phyloP scores from a whole-genome alignment of 345 rosid species.

The Streptanthus diversifolius region DNA sequence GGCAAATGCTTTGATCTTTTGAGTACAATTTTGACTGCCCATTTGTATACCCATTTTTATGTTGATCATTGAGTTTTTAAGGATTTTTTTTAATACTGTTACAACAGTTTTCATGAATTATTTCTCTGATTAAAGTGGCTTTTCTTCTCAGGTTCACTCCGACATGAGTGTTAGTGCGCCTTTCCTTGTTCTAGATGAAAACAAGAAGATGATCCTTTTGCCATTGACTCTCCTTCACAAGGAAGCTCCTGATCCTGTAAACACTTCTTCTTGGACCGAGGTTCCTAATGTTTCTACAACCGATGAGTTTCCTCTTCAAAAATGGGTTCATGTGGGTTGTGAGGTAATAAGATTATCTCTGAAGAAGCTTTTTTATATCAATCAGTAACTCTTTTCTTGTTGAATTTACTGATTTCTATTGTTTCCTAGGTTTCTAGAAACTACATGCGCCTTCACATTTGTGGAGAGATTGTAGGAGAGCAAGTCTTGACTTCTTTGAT shows the following conservation, averaged over 20 bases:
- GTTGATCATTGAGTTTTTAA: background rate
- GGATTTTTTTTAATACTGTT: background rate
- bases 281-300: slow-evolving; percentile 41
- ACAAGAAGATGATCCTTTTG: slow-evolving; percentile 53
- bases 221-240: slow-evolving; percentile 43
- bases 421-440: slow-evolving; percentile 47
- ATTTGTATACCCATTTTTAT: background rate
- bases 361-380: background rate
- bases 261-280: slow-evolving; percentile 39
- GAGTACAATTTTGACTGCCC: background rate
- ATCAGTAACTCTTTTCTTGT: background rate
- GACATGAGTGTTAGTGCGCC: slow-evolving; percentile 48
- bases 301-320: slow-evolving; percentile 48
- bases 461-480: slow-evolving; percentile 61
- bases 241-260: slow-evolving; percentile 44
- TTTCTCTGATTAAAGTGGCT: background rate
- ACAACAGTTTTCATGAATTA: background rate
- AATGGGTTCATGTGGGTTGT: slow-evolving; percentile 77
- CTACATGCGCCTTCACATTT: slow-evolving; percentile 50
- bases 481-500: slow-evolving; percentile 38
- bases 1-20: slow-evolving; percentile 7
- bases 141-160: slow-evolving; percentile 43
- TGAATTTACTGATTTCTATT: background rate
- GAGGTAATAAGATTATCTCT: slow-evolving; percentile 41
- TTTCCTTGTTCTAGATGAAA: slow-evolving; percentile 59